A percentile compares a stretch with the other conserved stretches of the same genome.
Conservation (phyloP, 2,329 filamentous ascomycete genomes). For the Lasiodiplodia citricola region DNA sequence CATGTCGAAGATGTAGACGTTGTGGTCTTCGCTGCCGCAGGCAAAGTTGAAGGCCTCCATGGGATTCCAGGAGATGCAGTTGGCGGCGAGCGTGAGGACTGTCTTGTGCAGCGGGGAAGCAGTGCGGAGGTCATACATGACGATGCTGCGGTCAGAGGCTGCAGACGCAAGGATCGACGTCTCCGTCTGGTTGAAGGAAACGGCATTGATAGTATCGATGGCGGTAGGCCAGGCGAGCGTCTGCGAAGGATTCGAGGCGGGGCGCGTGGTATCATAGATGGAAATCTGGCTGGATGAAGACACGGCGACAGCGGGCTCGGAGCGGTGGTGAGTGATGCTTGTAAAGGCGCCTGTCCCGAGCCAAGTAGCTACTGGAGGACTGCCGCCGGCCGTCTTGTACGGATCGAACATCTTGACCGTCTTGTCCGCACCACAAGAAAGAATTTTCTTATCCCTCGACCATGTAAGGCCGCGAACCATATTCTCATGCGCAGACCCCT, state of each 20-base stretch:
- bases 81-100: slow-evolving; percentile 80
- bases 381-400: slow-evolving; percentile 71
- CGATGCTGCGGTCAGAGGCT: slow-evolving; percentile 80
- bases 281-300: slow-evolving; percentile 74
- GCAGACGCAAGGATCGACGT: slow-evolving; percentile 87
- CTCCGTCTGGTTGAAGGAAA: slow-evolving; percentile 89
- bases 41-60: slow-evolving; percentile 98
- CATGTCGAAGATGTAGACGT: slow-evolving; percentile 92
- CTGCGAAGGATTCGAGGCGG: slow-evolving; percentile 77
- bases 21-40: slow-evolving; percentile 92
- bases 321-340: slow-evolving; percentile 80
- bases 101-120: slow-evolving; percentile 81
- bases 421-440: slow-evolving; percentile 85
- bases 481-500: slow-evolving; percentile 85
- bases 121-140: slow-evolving; percentile 91
- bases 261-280: slow-evolving; percentile 84
- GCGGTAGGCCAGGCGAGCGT: slow-evolving; percentile 85
- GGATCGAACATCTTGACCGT: slow-evolving; percentile 92
- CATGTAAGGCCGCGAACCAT: slow-evolving; percentile 91
- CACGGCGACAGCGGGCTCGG: slow-evolving; percentile 77
- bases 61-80: slow-evolving; percentile 89
- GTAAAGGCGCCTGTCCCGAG: slow-evolving; percentile 84
- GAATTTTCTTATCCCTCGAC: slow-evolving; percentile 81
- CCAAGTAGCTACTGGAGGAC: slow-evolving; percentile 81
- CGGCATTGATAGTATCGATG: slow-evolving; percentile 85